Percentiles rank a stretch among this genome's conserved stretches.
Evolutionary conservation across 805 yeast species (phyloP).

Genomic region (Saccharomycopsis sp.): DNA sequence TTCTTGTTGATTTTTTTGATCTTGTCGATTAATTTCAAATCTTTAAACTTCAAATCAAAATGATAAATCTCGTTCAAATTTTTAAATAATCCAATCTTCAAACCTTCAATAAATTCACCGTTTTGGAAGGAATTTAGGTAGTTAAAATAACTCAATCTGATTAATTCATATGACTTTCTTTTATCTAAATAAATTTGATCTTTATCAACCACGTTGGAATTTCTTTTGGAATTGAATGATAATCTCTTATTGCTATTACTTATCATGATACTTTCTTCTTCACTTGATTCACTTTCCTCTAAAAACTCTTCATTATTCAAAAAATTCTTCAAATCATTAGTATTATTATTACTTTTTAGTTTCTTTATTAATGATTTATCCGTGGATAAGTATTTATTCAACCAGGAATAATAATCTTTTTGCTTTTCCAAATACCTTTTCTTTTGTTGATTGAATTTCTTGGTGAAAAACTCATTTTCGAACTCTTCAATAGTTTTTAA

Average conservation of each 20-base stretch:
- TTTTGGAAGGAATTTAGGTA: slow-evolving; percentile 25
- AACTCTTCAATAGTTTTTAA: not conserved
- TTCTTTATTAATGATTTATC: slow-evolving; percentile 1
- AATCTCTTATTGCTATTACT: slow-evolving; percentile 3
- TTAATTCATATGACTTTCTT: slow-evolving; percentile 31
- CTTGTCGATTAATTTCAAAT: too few relatives aligned
- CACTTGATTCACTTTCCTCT: not conserved
- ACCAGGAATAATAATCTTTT: slow-evolving; percentile 15
- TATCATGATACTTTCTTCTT: slow-evolving; percentile 3
- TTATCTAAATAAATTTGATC: slow-evolving; percentile 29
- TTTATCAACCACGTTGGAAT: slow-evolving; percentile 17
- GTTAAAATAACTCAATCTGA: slow-evolving; percentile 37
- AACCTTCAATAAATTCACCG: slow-evolving; percentile 17
- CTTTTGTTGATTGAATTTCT: slow-evolving; percentile 2
- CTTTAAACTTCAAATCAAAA: not conserved
- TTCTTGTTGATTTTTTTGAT: not conserved
- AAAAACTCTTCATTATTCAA: not conserved
- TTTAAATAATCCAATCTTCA: slow-evolving; percentile 6
- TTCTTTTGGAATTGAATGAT: slow-evolving; percentile 9
- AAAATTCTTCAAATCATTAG: not conserved
- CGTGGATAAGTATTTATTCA: slow-evolving; percentile 12
- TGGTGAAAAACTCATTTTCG: slow-evolving; percentile 2
- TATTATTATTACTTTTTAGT: not conserved
- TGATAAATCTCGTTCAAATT: slow-evolving; percentile 9
- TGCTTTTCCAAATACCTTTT: slow-evolving; percentile 11